Evolutionary conservation across 495 filamentous ascomycete genomes (phyloP).

Genomic region (Cercophora newfieldiana): DNA sequence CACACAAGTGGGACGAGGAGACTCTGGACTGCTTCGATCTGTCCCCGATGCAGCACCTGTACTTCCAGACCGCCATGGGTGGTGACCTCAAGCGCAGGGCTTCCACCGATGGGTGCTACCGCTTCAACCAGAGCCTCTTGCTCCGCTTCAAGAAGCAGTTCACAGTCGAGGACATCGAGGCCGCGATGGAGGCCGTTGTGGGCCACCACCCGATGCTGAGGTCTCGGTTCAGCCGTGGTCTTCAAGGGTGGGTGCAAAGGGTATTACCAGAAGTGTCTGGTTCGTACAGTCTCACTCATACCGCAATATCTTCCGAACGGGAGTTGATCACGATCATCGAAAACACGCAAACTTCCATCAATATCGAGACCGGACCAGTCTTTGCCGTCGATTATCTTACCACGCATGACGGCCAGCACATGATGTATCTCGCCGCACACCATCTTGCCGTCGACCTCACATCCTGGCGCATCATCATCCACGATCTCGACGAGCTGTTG

Average conservation of each 20-base stretch:
- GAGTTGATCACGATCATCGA: conserved; percentile 44
- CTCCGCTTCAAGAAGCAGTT: conserved; percentile 56
- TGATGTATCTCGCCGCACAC: conserved; percentile 66
- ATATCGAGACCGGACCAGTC: conserved; percentile 46
- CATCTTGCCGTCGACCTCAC: conserved; percentile 70
- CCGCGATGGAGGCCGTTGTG: conserved; percentile 59
- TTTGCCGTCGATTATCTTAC: conserved; percentile 54
- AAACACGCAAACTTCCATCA: conserved; percentile 40
- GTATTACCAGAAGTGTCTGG: conserved; percentile 39
- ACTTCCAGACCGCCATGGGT: conserved; percentile 58
- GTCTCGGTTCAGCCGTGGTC: conserved; percentile 54
- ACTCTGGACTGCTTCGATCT: conserved; percentile 58
- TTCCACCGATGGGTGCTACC: conserved; percentile 55
- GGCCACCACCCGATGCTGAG: conserved; percentile 73
- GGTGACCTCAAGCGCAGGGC: conserved; percentile 35
- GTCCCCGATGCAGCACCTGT: conserved; percentile 70
- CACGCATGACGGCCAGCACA: conserved; percentile 45
- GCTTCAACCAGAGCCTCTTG: conserved; percentile 72
- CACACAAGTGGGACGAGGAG: conserved; percentile 38
- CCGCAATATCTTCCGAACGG: conserved; percentile 35
- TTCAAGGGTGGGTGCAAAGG: conserved; percentile 44
- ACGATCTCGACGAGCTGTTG: conserved; percentile 66
- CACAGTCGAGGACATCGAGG: conserved; percentile 47
- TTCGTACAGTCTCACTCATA: conserved; percentile 43
- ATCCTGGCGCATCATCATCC: conserved; percentile 67